Conservation (phyloP, 139 green algal species). For the Choricystis sp. region DNA sequence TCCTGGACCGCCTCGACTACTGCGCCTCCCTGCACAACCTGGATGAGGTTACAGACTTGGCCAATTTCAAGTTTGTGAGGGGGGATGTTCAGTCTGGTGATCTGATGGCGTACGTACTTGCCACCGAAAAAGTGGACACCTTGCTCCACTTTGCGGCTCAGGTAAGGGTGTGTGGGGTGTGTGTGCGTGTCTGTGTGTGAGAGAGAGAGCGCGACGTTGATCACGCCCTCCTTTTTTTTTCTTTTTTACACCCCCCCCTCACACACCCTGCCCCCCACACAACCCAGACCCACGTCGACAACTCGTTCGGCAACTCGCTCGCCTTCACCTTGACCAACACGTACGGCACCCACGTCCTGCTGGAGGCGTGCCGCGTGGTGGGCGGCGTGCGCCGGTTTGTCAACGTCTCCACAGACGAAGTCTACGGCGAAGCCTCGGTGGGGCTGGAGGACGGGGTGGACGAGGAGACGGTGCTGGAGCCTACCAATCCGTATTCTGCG, state of each 20-base stretch:
- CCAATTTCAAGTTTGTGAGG: slow-evolving; percentile 93
- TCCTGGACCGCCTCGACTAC: slow-evolving; percentile 96
- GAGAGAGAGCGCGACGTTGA: too few relatives aligned
- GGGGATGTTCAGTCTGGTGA: slow-evolving; percentile 85
- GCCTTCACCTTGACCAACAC: slow-evolving; percentile 96
- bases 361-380: slow-evolving; percentile 62
- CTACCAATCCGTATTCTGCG: slow-evolving; percentile 98
- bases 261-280: neutral
- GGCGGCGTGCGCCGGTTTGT: slow-evolving; percentile 78
- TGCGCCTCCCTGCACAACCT: slow-evolving; percentile 82
- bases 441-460: slow-evolving; percentile 44
- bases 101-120: slow-evolving; percentile 69
- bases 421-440: slow-evolving; percentile 71
- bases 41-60: slow-evolving; percentile 11
- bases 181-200: too few relatives aligned
- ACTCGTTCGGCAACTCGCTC: slow-evolving; percentile 92
- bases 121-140: slow-evolving; percentile 81
- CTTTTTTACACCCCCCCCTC: too few relatives aligned
- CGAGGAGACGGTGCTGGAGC: slow-evolving; percentile 69
- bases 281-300: slow-evolving; percentile 97
- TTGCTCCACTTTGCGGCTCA: slow-evolving; percentile 95
- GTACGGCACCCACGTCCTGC: slow-evolving; percentile 86
- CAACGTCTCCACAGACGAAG: slow-evolving; percentile 77
- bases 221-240: too few relatives aligned
- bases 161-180: too few relatives aligned